Conservation (phyloP, 225 moss, liverwort and hornwort genomes). For the Asterella californica region DNA sequence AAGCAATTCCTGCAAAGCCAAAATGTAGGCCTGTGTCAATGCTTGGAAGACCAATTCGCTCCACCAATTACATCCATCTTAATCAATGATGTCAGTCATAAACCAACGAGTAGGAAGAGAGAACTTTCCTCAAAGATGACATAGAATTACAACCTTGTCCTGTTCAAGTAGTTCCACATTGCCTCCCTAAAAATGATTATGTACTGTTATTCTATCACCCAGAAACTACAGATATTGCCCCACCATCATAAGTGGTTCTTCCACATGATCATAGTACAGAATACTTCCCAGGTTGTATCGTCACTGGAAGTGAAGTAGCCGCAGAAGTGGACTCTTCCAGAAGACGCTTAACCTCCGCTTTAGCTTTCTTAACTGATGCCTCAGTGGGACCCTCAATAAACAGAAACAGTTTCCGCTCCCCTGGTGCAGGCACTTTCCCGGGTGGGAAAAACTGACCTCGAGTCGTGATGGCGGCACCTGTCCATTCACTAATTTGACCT, state of each 20-base stretch:
- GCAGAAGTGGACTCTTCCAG: constrained; percentile 99
- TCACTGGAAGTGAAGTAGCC: constrained; percentile 88
- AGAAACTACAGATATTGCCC: constrained; percentile 32
- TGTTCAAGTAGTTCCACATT: constrained; percentile 23
- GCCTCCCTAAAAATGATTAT: constrained; percentile 28
- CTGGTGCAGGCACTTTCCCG: constrained; percentile 91
- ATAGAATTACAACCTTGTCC: constrained; percentile 24
- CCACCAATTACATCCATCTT: constrained; percentile 39
- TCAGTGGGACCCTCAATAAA: constrained; percentile 99
- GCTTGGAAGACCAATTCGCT: constrained; percentile 45
- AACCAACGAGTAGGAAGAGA: constrained; percentile 24
- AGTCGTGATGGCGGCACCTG: constrained; percentile 95
- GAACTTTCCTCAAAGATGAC: constrained; percentile 19
- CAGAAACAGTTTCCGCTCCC: constrained; percentile 91
- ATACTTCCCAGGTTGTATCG: constrained; percentile 99
- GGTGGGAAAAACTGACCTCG: constrained; percentile 94
- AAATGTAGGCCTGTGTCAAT: constrained; percentile 62
- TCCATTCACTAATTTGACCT: constrained; percentile 99
- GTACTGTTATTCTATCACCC: constrained; percentile 33
- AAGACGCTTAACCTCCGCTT: constrained; percentile 97
- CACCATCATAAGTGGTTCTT: constrained; percentile 28
- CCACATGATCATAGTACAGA: constrained; percentile 73
- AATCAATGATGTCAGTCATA: constrained; percentile 31
- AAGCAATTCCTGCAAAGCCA: constrained; percentile 65
- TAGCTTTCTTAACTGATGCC: constrained; percentile 96